Base-by-base conservation (phyloP, 1,139 yeast genomes). In the Candida dubliniensis region DNA sequence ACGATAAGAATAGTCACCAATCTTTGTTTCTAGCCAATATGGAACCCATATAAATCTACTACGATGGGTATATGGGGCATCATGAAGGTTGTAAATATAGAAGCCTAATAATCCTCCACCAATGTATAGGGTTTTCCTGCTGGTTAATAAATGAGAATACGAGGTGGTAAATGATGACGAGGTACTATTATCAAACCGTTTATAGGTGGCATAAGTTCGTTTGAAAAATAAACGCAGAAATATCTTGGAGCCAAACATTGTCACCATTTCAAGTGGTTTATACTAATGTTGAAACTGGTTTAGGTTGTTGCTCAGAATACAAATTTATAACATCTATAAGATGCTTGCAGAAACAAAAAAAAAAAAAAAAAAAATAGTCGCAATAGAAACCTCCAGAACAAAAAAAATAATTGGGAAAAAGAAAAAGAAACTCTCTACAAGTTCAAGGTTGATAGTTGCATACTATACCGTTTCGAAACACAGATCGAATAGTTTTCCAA, bases 1-100 rank as follows among this genome's bases (percentile, higher is more conserved):
- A 4, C 65, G 59, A 61, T 90, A 91, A 6, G 87, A 78, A 48
- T 74, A 72, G 37, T 81, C 81, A 1, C 96, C 96, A n/a, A 88
- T 67, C 50, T 61, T 69, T 31, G 65, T 57, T 59, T 91, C 98
- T 25, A 85, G 51, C 69, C 82, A 76, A 44, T 77, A 76, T 2
- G 93, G 85, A 1, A 88, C 73, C 76, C 91, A 79, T 59, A 91
- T 77, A 54, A 90, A 79, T 49, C 98, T 71, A 30, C 66, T 67
- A 42, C 99, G 71, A 25, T 82, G 81, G 1, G 96, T 84, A 32
- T 84, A 83, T 1, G 98, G 98, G 0, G 96, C 96, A 51, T 78
- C 77, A 50, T 90, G 86, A 33, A 87, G 67, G 58, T 90, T 82
- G 40, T 84, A 71, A 4, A 81, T 57, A 52, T 86, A 83, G 52